Conservation (phyloP, 1,284 basidiomycete genomes). For the Boletus semigastroideus region DNA sequence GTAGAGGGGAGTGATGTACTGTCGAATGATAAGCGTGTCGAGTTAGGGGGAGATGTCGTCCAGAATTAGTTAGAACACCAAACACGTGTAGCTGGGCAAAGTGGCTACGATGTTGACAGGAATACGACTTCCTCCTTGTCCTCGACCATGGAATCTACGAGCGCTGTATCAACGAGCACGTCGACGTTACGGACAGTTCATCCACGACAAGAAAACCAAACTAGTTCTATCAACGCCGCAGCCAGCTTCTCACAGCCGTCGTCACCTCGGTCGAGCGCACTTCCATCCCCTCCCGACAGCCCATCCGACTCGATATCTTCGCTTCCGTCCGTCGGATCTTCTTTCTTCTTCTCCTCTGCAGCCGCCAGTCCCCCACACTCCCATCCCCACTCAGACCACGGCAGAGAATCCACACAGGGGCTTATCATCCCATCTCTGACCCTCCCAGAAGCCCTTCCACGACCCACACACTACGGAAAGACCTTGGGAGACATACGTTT, state of each 20-base stretch:
- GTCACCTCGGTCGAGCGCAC: slow-evolving; percentile 46
- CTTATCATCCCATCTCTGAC: slow-evolving; percentile 71
- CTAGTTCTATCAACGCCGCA: slow-evolving; percentile 36
- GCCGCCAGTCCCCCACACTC: slow-evolving; percentile 53
- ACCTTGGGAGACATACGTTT: slow-evolving; percentile 60
- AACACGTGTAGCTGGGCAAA: slow-evolving; percentile 34
- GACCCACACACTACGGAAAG: slow-evolving; percentile 62
- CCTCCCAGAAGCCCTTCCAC: slow-evolving; percentile 55
- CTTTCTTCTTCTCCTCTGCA: slow-evolving; percentile 72
- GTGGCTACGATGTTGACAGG: slow-evolving; percentile 7
- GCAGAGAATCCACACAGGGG: slow-evolving; percentile 45
- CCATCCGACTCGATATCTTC: slow-evolving; percentile 66
- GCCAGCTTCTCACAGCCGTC: slow-evolving; percentile 33
- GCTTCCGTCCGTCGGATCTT: slow-evolving; percentile 69
- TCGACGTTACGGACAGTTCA: slow-evolving; percentile 26
- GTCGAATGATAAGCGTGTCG: too few relatives aligned
- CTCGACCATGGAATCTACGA: slow-evolving; percentile 24
- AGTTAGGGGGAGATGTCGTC: neutral
- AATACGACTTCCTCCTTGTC: neutral
- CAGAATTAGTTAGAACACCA: slow-evolving; percentile 18
- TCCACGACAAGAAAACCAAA: slow-evolving; percentile 20
- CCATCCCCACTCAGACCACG: slow-evolving; percentile 43
- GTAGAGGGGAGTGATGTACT: too few relatives aligned
- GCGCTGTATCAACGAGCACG: slow-evolving; percentile 22
- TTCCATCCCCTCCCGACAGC: slow-evolving; percentile 56